Evolutionary conservation across 371 early-diverging fungal species (phyloP).

Genomic region (Lichtheimia hyalospora): DNA sequence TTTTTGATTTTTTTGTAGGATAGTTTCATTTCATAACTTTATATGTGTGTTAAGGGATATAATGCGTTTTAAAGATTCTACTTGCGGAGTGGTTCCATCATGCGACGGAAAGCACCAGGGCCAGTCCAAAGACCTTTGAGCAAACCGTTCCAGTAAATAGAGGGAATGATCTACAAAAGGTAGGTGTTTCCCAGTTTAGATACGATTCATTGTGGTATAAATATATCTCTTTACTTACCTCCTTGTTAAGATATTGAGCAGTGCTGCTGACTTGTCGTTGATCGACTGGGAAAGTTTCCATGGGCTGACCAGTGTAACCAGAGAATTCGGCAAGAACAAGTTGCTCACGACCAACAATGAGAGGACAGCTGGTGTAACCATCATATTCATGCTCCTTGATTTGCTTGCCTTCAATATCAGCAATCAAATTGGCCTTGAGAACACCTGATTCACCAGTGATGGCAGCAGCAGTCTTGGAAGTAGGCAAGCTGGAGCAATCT

Average conservation of each 20-base stretch:
- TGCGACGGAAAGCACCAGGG: constrained; percentile 62
- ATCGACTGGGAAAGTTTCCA: constrained; percentile 86
- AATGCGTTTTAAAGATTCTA: too few species aligned
- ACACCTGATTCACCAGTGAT: constrained; percentile 81
- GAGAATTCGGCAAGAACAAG: constrained; percentile 88
- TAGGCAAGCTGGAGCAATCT: constrained; percentile 84
- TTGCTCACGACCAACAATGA: constrained; percentile 72
- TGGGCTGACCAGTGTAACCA: constrained; percentile 77
- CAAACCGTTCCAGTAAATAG: constrained; percentile 80
- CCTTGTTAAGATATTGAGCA: constrained; percentile 73
- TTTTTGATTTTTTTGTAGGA: too few species aligned
- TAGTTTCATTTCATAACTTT: too few species aligned
- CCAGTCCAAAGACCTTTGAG: constrained; percentile 80
- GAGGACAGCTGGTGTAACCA: constrained; percentile 88
- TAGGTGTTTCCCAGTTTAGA: too few species aligned
- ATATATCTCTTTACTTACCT: constrained; percentile 21
- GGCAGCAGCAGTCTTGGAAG: constrained; percentile 91
- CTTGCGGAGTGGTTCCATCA: constrained; percentile 41
- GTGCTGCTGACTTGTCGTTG: constrained; percentile 69
- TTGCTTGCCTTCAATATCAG: constrained; percentile 57
- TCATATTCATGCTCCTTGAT: constrained; percentile 56
- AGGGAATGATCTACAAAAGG: constrained; percentile 59
- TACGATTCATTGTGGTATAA: not conserved
- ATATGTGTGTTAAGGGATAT: too few species aligned
- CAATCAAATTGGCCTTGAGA: constrained; percentile 74